Conservation (phyloP, 2,329 filamentous ascomycete species). For the Apiospora aurea region DNA sequence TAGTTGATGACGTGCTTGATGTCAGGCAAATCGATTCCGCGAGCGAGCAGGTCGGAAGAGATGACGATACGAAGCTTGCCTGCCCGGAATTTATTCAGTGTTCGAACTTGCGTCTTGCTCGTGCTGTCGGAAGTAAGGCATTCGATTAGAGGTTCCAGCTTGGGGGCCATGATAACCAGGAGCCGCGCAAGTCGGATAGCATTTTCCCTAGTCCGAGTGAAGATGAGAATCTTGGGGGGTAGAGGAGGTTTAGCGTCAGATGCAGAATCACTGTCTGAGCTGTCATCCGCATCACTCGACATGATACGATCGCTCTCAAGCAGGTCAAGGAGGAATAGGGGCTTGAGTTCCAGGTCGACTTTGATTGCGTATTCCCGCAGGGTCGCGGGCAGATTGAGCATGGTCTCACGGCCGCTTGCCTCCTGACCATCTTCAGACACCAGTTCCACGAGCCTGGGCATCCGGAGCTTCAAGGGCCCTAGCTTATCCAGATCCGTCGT, state of each 20-base stretch:
- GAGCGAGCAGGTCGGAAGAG: conserved; percentile 90
- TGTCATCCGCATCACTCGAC: conserved; percentile 34
- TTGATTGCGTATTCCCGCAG: conserved; percentile 73
- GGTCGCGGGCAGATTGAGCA: conserved; percentile 65
- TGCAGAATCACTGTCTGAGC: conserved; percentile 43
- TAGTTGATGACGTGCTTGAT: conserved; percentile 93
- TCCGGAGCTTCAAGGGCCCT: conserved; percentile 72
- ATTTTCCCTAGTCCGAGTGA: conserved; percentile 89
- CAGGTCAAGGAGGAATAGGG: conserved; percentile 83
- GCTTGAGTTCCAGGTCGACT: conserved; percentile 76
- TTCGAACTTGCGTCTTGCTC: conserved; percentile 72
- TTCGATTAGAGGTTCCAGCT: conserved; percentile 63
- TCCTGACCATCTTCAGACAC: conserved; percentile 41
- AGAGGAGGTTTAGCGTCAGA: not conserved
- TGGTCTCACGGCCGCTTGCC: conserved; percentile 43
- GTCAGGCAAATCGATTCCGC: conserved; percentile 82
- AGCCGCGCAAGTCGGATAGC: conserved; percentile 87
- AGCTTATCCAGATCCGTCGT: conserved; percentile 85
- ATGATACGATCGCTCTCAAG: conserved; percentile 64
- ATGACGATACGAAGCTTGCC: conserved; percentile 77
- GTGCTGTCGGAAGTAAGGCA: conserved; percentile 81
- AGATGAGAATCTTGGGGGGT: conserved; percentile 70
- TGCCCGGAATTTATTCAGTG: conserved; percentile 69
- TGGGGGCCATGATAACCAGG: conserved; percentile 70
- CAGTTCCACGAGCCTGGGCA: conserved; percentile 79